Evolutionary conservation across 164 flowering plant genomes (phyloP).

Genomic region (Platanus orientalis): DNA sequence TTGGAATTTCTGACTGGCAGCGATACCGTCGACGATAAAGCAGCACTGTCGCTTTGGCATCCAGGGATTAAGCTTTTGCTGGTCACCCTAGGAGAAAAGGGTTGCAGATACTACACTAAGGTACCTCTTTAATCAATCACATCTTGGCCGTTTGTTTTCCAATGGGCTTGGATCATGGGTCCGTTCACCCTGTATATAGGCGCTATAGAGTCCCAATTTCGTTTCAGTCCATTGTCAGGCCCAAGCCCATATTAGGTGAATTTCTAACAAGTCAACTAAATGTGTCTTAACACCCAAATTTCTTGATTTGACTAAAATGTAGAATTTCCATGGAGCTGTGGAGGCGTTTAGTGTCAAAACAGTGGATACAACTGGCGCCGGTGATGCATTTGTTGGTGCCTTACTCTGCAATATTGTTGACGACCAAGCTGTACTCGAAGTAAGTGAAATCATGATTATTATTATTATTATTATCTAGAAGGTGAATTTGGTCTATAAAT

Average conservation of each 20-base stretch:
- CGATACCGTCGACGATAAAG: slow-evolving; percentile 47
- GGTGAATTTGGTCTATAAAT: too few species aligned
- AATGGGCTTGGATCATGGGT: background rate
- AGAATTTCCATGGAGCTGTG: slow-evolving; percentile 77
- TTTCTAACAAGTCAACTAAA: too few species aligned
- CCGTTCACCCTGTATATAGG: background rate
- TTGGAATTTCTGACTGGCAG: slow-evolving; percentile 72
- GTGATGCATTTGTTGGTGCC: slow-evolving; percentile 89
- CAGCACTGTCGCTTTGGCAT: slow-evolving; percentile 78
- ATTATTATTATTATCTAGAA: background rate
- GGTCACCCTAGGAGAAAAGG: slow-evolving; percentile 82
- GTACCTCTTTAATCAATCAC: slow-evolving; percentile 25
- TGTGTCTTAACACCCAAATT: too few species aligned
- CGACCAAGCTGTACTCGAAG: slow-evolving; percentile 62
- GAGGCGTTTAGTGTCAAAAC: slow-evolving; percentile 62
- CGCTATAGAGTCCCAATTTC: too few species aligned
- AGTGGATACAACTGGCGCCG: slow-evolving; percentile 96
- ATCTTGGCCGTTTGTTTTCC: too few species aligned
- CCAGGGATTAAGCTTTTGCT: slow-evolving; percentile 65
- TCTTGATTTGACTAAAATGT: background rate
- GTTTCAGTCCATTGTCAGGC: background rate
- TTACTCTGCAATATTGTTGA: slow-evolving; percentile 61
- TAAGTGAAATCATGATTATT: slow-evolving; percentile 18
- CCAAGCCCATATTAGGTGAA: background rate
- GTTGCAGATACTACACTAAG: slow-evolving; percentile 92